Conservation (phyloP, 2,329 filamentous ascomycete genomes). For the Teratosphaeria epicoccoides region DNA sequence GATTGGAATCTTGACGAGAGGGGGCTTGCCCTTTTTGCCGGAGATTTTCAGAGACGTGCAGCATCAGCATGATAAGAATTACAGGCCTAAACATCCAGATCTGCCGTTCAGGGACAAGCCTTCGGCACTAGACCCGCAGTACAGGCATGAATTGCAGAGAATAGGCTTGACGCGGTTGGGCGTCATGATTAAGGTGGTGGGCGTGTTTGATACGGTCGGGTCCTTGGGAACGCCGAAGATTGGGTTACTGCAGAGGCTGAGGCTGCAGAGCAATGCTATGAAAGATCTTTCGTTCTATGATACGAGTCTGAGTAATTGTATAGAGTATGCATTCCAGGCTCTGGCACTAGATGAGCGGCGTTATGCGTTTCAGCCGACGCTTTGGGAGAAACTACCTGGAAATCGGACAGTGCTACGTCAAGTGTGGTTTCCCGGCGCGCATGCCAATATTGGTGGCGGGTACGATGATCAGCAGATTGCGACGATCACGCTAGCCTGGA, state of each 20-base stretch:
- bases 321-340: conserved; percentile 37
- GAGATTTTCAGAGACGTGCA: conserved; percentile 39
- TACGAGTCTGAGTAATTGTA: conserved; percentile 31
- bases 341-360: conserved; percentile 35
- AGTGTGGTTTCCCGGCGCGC: conserved; percentile 40
- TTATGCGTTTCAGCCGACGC: conserved; percentile 30
- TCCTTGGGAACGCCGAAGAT: conserved; percentile 38
- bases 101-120: conserved; percentile 39
- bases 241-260: conserved; percentile 27
- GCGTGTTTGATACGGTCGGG: conserved; percentile 38
- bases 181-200: conserved; percentile 32
- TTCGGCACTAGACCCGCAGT: conserved; percentile 32
- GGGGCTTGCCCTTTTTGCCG: conserved; percentile 34
- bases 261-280: conserved; percentile 23
- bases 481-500: conserved; percentile 46
- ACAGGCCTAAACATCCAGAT: conserved; percentile 35
- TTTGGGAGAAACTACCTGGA: conserved; percentile 35
- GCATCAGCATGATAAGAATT: conserved; percentile 33
- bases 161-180: conserved; percentile 24
- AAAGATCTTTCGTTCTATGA: conserved; percentile 39
- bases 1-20: conserved; percentile 39
- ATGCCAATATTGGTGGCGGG: conserved; percentile 38
- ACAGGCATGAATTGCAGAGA: conserved; percentile 30
- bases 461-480: conserved; percentile 37
- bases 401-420: conserved; percentile 36